These are phyloP conservation scores for Pseudocercospora crystallina DNA, from an alignment of 2,329 filamentous ascomycete species.

Conservation along the genomic window DNA sequence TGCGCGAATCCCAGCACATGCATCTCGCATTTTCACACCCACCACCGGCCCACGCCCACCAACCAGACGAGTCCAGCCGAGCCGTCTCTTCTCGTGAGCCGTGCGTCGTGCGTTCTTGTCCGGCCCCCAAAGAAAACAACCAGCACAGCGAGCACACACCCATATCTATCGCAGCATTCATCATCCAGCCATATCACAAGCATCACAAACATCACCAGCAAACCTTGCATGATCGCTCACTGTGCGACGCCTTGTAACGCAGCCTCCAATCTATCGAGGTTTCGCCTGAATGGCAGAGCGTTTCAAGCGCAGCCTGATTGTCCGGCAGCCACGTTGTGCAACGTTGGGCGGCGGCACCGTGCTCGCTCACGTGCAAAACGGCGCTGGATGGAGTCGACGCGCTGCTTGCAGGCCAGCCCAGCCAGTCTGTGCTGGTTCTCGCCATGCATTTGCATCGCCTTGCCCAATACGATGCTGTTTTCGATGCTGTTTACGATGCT, in stretches of 20 bases:
- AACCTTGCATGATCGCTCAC: slow-evolving; percentile 16
- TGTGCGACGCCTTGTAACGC: slow-evolving; percentile 16
- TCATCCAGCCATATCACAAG: slow-evolving; percentile 11
- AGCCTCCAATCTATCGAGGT: slow-evolving; percentile 6
- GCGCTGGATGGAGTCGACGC: background rate
- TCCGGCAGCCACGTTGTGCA: slow-evolving; percentile 22
- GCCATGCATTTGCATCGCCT: slow-evolving; percentile 10
- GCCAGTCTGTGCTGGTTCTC: no score
- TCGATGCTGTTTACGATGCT: no score
- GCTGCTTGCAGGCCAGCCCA: background rate
- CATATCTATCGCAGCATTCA: background rate
- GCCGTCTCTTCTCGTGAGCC: no score
- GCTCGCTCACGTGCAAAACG: slow-evolving; percentile 21
- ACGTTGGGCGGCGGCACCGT: slow-evolving; percentile 25
- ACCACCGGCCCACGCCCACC: slow-evolving; percentile 8
- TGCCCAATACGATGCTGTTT: background rate
- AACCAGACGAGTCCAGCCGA: background rate
- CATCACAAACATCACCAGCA: background rate
- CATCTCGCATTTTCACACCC: slow-evolving; percentile 18
- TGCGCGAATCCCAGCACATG: slow-evolving; percentile 24
- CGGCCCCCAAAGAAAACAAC: no score
- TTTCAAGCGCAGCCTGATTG: slow-evolving; percentile 7
- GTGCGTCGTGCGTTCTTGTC: no score
- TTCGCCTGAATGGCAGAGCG: slow-evolving; percentile 3
- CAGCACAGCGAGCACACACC: background rate